Evolutionary conservation across 2,329 filamentous ascomycete species (phyloP).

Genomic region (Neocucurbitaria cava): DNA sequence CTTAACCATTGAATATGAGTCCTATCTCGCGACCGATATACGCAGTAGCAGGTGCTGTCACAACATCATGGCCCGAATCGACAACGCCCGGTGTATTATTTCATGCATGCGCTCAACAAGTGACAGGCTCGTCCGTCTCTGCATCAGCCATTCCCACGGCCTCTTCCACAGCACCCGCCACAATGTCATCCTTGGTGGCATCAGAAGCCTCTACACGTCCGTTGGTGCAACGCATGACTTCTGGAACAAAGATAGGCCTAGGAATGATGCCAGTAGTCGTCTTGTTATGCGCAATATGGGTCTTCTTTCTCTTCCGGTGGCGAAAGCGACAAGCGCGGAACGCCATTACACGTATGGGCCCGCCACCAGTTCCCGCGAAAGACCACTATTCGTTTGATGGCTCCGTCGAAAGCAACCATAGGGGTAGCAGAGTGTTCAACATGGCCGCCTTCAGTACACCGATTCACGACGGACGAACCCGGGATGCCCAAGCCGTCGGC

Average conservation of each 20-base stretch:
- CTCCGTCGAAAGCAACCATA: slow-evolving; percentile 13
- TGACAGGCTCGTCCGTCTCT: neutral
- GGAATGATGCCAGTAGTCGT: slow-evolving; percentile 32
- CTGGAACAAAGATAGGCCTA: slow-evolving; percentile 29
- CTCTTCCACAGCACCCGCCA: neutral
- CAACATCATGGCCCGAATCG: neutral
- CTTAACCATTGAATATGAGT: neutral
- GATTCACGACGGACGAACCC: slow-evolving; percentile 2
- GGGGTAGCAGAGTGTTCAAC: slow-evolving; percentile 26
- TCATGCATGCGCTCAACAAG: neutral
- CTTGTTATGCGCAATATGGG: slow-evolving; percentile 16
- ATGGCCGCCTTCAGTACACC: slow-evolving; percentile 28
- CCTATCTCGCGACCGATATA: slow-evolving; percentile 1
- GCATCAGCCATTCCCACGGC: neutral
- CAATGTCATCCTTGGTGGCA: neutral
- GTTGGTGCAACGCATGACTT: slow-evolving; percentile 8
- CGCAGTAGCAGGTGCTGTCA: neutral
- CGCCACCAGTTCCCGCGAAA: slow-evolving; percentile 21
- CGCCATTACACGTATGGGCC: neutral
- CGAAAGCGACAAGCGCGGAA: slow-evolving; percentile 15
- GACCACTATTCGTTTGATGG: slow-evolving; percentile 11
- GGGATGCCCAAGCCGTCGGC: slow-evolving; percentile 6
- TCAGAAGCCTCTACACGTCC: slow-evolving; percentile 1
- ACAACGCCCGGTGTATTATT: neutral
- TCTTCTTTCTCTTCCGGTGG: slow-evolving; percentile 28